Evolutionary conservation across 179 eudicot genomes (phyloP).

Genomic region (Nepenthes alata): DNA sequence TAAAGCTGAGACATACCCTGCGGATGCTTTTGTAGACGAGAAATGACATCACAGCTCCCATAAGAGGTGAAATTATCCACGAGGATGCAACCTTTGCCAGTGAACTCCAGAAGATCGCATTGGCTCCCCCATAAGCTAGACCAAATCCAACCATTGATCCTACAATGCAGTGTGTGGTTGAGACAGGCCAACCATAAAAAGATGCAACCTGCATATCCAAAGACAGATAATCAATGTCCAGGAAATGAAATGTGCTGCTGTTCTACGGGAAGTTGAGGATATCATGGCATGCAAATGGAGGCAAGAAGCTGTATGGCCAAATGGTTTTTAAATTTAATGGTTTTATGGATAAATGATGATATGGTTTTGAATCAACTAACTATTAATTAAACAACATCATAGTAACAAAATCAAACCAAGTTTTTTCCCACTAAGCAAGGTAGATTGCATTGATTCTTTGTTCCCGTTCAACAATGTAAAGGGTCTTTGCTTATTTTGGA

Average conservation of each 20-base stretch:
- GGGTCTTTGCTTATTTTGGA: too few species aligned
- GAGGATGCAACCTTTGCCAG: constrained; percentile 87
- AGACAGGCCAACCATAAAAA: constrained; percentile 91
- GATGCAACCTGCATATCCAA: constrained; percentile 64
- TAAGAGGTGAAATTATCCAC: constrained; percentile 84
- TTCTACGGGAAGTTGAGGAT: background rate
- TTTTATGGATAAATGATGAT: too few species aligned
- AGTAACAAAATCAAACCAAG: too few species aligned
- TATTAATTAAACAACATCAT: too few species aligned
- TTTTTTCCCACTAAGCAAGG: too few species aligned
- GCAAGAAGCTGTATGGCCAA: too few species aligned
- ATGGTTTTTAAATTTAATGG: too few species aligned
- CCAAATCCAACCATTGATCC: constrained; percentile 99
- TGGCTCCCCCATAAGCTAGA: constrained; percentile 80
- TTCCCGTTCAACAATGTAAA: too few species aligned
- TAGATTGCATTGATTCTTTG: too few species aligned
- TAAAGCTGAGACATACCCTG: constrained; percentile 45
- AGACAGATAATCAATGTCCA: constrained; percentile 5
- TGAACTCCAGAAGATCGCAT: constrained; percentile 97
- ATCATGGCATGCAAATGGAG: background rate
- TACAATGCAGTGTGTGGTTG: constrained; percentile 92
- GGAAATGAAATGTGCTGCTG: background rate
- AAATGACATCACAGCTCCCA: constrained; percentile 78
- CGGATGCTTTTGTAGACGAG: constrained; percentile 97
- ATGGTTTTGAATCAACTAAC: too few species aligned